phyloP scores from a whole-genome alignment of 768 basidiomycete genomes.

The Hygrocybe coccinea region DNA sequence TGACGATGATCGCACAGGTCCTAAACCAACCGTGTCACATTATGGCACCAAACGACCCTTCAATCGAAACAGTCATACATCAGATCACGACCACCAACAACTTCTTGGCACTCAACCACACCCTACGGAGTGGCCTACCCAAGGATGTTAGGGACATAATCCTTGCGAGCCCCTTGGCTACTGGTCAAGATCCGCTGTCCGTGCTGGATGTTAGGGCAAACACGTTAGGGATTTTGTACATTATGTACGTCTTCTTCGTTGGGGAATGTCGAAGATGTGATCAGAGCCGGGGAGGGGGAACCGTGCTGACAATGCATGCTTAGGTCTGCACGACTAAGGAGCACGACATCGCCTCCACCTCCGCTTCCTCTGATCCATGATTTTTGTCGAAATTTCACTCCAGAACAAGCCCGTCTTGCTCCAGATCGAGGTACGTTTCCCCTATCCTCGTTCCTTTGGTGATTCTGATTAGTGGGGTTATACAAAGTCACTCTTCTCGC shows the following conservation, averaged over 20 bases:
- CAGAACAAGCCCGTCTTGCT: slow-evolving; percentile 58
- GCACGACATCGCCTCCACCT: slow-evolving; percentile 38
- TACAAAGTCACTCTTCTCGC: slow-evolving; percentile 59
- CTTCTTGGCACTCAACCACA: slow-evolving; percentile 36
- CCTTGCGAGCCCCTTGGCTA: slow-evolving; percentile 47
- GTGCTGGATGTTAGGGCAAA: slow-evolving; percentile 52
- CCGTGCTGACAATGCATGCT: neutral
- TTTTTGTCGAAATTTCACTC: slow-evolving; percentile 61
- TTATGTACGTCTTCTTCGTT: slow-evolving; percentile 49
- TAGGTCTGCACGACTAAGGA: slow-evolving; percentile 58
- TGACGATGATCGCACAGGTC: too few relatives aligned
- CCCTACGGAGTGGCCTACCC: slow-evolving; percentile 42
- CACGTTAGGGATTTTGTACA: slow-evolving; percentile 64
- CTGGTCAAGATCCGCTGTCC: slow-evolving; percentile 64
- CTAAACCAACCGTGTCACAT: too few relatives aligned
- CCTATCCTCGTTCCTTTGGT: neutral
- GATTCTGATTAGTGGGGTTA: neutral
- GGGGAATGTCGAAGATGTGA: neutral
- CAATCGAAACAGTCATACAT: slow-evolving; percentile 38
- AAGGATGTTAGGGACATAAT: slow-evolving; percentile 57
- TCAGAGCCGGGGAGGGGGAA: neutral
- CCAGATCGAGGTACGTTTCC: slow-evolving; percentile 57
- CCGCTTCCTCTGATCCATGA: slow-evolving; percentile 39
- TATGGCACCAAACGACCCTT: slow-evolving; percentile 24
- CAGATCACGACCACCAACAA: slow-evolving; percentile 45